Percentiles rank a stretch among this genome's conserved stretches.
Conservation (phyloP, 768 basidiomycete species). For the Galerina marginata region DNA sequence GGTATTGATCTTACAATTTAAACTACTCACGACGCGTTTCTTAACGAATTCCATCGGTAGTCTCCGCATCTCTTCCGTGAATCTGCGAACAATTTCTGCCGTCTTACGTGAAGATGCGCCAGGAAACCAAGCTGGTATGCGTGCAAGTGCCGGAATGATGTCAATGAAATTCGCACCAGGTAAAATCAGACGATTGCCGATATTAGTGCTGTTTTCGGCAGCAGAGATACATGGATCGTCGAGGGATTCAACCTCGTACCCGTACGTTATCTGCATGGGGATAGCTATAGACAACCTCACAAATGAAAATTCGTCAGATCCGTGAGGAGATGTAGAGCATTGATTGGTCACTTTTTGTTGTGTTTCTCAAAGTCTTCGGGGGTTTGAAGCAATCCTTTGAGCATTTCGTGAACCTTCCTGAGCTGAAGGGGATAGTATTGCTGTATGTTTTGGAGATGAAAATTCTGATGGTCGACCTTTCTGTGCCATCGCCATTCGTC, state of each 20-base stretch:
- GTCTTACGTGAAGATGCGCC: slow-evolving; percentile 16
- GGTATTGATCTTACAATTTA: too few species aligned
- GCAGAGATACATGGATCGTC: slow-evolving; percentile 25
- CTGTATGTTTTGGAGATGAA: slow-evolving; percentile 32
- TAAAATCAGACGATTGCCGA: slow-evolving; percentile 21
- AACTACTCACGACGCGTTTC: slow-evolving; percentile 6
- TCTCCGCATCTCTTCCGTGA: slow-evolving; percentile 9
- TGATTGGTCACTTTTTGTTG: slow-evolving; percentile 12
- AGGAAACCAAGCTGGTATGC: slow-evolving; percentile 26
- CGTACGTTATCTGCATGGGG: slow-evolving; percentile 22
- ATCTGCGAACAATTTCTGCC: slow-evolving; percentile 23
- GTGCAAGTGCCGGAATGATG: slow-evolving; percentile 18
- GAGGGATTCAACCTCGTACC: slow-evolving; percentile 15
- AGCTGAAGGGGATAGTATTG: slow-evolving; percentile 35
- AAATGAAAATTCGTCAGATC: too few species aligned
- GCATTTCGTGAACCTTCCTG: slow-evolving; percentile 33
- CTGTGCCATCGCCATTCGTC: slow-evolving; percentile 40
- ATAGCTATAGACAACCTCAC: slow-evolving; percentile 18
- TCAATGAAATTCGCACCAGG: slow-evolving; percentile 15
- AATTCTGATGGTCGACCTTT: slow-evolving; percentile 41
- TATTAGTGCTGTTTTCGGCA: slow-evolving; percentile 33
- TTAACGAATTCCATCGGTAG: slow-evolving; percentile 15
- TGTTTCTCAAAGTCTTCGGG: slow-evolving; percentile 18
- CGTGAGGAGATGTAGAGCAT: too few species aligned
- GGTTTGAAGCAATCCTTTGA: slow-evolving; percentile 26